Base-by-base conservation (phyloP, 805 yeast species). In the Phaffomyces thermotolerans region DNA sequence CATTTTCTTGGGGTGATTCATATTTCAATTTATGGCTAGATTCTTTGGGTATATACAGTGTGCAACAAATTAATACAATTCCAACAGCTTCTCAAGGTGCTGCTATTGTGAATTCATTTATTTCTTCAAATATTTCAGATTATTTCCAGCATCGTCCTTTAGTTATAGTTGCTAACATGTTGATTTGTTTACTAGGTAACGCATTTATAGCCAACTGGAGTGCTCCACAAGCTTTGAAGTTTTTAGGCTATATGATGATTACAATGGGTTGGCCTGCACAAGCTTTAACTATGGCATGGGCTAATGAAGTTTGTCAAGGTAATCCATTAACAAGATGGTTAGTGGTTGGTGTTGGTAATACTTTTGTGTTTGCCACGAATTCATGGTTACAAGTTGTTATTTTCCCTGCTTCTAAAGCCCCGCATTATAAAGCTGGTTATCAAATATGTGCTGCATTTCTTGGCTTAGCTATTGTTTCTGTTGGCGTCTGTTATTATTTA, bases 381-480 rank as follows among this genome's bases (percentile, higher is more conserved):
- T 65, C 69, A 13, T 63, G 66, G 64, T 40, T 64, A 27, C 69
- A 67, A 36, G 47, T 61, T 6, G 51, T 61, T 18, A 49, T 65
- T 30, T 65, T 53, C 50, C 64, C 66, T 22, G 57, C 67, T 20
- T 51, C 55, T 31, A 51, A 58, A n/a, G 68, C 68, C 3, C 68
- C 68, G 22, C 50, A 48, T 37, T 65, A 61, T 47, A 54, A 52
- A 18, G 52, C 55, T 31, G 68, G 66, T 23, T 64, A 64, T 42
- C 65, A 59, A 46, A 50, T 59, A 18, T 43, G 48, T 31, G 48
- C 54, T 15, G 59, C 59, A 4, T 42, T 57, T 30, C 31, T 47
- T 3, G 51, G 46, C n/a, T 27, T 44, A 3, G 51, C 44, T 14
- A 30, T 45, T 12, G 25, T 44, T 8, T 41, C 43, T 8, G 48